Percentiles rank a stretch among this genome's conserved stretches.
Evolutionary conservation across 345 rosid species (phyloP).

Genomic region (Arabidopsis suecica): DNA sequence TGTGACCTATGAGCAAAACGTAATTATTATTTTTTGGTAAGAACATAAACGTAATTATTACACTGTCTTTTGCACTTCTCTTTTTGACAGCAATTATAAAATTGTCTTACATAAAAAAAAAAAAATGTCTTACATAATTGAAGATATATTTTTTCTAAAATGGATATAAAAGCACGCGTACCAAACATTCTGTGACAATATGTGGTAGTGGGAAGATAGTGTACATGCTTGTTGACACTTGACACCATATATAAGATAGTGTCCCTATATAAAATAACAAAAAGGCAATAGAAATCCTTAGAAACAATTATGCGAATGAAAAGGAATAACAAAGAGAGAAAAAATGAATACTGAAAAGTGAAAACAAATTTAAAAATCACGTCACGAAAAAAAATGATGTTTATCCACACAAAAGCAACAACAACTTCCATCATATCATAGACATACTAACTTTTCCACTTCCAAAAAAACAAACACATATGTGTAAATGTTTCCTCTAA

Average conservation of each 20-base stretch:
- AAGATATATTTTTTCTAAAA: not conserved
- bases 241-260: conserved; percentile 27
- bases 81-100: not conserved
- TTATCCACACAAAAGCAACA: conserved; percentile 34
- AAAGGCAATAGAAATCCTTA: not conserved
- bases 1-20: too few species aligned
- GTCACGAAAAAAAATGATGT: conserved; percentile 26
- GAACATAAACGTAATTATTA: not conserved
- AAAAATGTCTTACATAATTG: not conserved
- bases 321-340: conserved; percentile 3
- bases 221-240: conserved; percentile 17
- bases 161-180: conserved; percentile 29
- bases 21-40: too few species aligned
- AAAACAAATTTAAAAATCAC: not conserved
- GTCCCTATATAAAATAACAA: conserved; percentile 14
- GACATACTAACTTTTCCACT: not conserved
- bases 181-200: conserved; percentile 28
- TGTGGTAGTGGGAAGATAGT: conserved; percentile 36
- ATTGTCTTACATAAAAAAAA: not conserved
- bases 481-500: not conserved
- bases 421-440: conserved; percentile 21
- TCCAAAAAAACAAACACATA: not conserved
- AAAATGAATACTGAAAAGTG: not conserved
- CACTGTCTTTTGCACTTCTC: not conserved
- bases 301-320: conserved; percentile 15